These are phyloP conservation scores for Phyllosticta capitalensis DNA, from an alignment of 2,329 filamentous ascomycete species.

Conservation along the genomic window DNA sequence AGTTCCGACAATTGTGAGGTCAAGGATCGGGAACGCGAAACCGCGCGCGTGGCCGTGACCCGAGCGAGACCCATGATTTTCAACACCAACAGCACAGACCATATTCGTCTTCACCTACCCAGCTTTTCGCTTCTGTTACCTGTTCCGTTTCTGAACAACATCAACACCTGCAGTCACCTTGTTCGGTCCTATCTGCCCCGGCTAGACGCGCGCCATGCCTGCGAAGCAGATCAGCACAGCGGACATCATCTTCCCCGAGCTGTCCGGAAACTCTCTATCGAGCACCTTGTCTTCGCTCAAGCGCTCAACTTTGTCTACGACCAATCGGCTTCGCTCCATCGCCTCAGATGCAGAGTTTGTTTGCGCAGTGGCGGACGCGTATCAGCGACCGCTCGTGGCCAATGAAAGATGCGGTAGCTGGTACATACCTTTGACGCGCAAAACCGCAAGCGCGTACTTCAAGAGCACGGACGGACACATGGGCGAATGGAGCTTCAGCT, in stretches of 20 bases:
- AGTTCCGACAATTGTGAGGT: no score
- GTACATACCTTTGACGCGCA: conserved; percentile 64
- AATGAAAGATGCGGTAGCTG: conserved; percentile 96
- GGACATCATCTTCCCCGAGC: conserved; percentile 45
- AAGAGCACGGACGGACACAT: conserved; percentile 96
- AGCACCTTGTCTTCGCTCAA: conserved; percentile 62
- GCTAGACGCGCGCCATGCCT: background rate
- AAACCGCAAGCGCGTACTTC: conserved; percentile 76
- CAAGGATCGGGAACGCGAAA: background rate
- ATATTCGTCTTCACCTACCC: background rate
- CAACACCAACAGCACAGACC: background rate
- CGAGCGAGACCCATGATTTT: background rate
- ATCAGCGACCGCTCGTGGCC: conserved; percentile 63
- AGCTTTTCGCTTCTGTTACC: background rate
- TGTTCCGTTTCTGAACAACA: no score
- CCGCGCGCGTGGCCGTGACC: background rate
- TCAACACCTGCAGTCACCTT: background rate
- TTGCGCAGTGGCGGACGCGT: conserved; percentile 45
- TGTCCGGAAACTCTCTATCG: conserved; percentile 53
- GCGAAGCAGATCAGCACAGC: conserved; percentile 18
- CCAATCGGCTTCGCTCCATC: conserved; percentile 77
- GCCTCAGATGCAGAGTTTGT: conserved; percentile 68
- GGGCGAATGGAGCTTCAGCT: conserved; percentile 83
- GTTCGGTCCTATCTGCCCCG: background rate
- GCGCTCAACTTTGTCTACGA: conserved; percentile 64